Evolutionary conservation across 495 filamentous ascomycete genomes (phyloP), one percentile per base, ranked within the genome.

Genomic region (Xylaria intraflava): DNA sequence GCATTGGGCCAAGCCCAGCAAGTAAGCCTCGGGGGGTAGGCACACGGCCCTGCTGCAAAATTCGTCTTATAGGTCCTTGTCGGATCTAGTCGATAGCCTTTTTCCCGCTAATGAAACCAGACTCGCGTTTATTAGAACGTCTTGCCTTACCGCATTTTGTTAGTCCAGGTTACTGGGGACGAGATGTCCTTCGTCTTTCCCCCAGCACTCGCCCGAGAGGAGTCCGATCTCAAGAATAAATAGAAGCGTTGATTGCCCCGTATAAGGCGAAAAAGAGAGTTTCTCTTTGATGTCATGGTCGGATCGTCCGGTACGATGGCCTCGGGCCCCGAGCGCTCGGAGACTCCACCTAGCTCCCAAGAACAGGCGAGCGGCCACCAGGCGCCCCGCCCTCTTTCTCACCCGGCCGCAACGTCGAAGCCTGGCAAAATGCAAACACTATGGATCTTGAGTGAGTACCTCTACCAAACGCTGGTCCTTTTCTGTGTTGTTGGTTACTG

Each of bases 391-490:
- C 51, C 51, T 14, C n/a, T 53, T 11, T 46, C 51, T n/a, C 51
- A 53, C 17, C 51, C 51, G 24, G 43, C 42, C 23, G 43, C 43
- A 35, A 46, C 51, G 16, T 46, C 43, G 29, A 53, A 38, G 30
- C 31, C 43, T 26, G 43, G 51, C 23, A 43, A 53, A 3, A 53
- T 46, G 52, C 52, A 55, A 29, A 55, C 52, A 6, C 22, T 55
- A 12, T 55, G 52, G 52, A 55, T 55, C 16, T 24, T 55, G 45
- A 55, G 51, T 53, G 20, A 53, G 51, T 36, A 53, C n/a, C n/a
- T n/a, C n/a, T 46, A 26, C 22, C 17, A 31, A 30, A 16, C 30
- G n/a, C n/a, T 24, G 4, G 23, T 19, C 2, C 24, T 22, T 24
- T 19, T 30, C 23, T 9, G 10, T 24, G 11, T 12, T 30, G 7